These are phyloP conservation scores for Pichia gijzeniarum DNA, from an alignment of 805 yeast species.

Conservation along the genomic window DNA sequence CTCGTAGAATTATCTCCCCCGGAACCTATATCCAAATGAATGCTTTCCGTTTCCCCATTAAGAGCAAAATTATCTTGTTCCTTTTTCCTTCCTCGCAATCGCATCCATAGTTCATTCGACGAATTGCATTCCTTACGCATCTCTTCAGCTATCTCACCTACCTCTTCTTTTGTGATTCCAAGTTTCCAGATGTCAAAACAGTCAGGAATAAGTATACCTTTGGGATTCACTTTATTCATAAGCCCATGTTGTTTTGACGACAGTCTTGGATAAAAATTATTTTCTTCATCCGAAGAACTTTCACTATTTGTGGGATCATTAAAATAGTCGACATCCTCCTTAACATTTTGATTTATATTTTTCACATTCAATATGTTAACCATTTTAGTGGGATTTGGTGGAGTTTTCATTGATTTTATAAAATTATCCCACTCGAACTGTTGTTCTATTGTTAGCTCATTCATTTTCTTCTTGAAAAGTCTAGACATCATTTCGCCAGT, in stretches of 20 bases:
- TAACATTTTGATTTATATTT: not conserved
- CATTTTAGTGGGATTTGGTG: constrained; percentile 1
- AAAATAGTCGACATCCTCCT: not conserved
- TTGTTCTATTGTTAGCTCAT: constrained; percentile 1
- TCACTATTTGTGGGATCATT: not conserved
- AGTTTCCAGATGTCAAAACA: constrained; percentile 1
- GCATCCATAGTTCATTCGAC: not conserved
- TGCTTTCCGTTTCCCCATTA: constrained; percentile 17
- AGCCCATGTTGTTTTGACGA: not conserved
- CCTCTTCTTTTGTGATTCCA: constrained; percentile 6
- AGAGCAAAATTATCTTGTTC: constrained; percentile 9
- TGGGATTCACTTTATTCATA: not conserved
- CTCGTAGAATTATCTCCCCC: constrained; percentile 32
- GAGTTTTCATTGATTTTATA: not conserved
- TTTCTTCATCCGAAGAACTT: not conserved
- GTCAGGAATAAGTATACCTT: constrained; percentile 1
- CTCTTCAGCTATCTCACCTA: constrained; percentile 5
- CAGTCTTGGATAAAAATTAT: not conserved
- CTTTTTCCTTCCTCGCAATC: not conserved
- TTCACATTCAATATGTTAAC: constrained; percentile 3
- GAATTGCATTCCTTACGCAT: constrained; percentile 1
- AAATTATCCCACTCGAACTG: constrained; percentile 1
- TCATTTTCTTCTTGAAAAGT: constrained; percentile 1
- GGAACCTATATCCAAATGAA: constrained; percentile 33
- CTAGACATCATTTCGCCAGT: not conserved